These are phyloP conservation scores for Metschnikowia continentalis DNA, from an alignment of 805 yeast species.

Conservation along the genomic window DNA sequence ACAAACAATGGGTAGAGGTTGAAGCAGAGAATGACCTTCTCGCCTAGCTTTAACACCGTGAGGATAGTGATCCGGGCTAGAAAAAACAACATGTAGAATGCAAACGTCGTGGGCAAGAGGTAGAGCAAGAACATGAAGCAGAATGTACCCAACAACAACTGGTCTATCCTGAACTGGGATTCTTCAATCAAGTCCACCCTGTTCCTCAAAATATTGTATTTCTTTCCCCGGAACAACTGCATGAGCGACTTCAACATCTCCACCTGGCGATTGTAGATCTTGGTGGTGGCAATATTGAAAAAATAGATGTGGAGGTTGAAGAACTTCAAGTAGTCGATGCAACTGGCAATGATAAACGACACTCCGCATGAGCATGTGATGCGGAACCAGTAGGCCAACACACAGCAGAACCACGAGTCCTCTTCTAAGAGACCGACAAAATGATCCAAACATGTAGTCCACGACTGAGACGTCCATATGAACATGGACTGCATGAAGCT, in stretches of 20 bases:
- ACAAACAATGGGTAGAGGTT: constrained; percentile 90
- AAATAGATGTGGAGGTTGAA: constrained; percentile 68
- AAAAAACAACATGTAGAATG: constrained; percentile 77
- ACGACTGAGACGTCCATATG: constrained; percentile 76
- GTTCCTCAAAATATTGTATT: constrained; percentile 75
- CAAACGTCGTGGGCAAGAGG: constrained; percentile 80
- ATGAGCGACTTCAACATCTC: constrained; percentile 66
- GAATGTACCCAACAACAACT: constrained; percentile 81
- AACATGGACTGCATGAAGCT: constrained; percentile 81
- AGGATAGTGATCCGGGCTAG: constrained; percentile 51
- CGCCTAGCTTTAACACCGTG: constrained; percentile 47
- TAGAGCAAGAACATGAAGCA: constrained; percentile 76
- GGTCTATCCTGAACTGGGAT: constrained; percentile 68
- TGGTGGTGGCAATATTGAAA: constrained; percentile 75
- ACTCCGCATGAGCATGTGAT: constrained; percentile 47
- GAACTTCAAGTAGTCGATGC: constrained; percentile 60
- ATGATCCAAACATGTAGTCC: constrained; percentile 34
- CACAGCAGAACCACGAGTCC: constrained; percentile 4
- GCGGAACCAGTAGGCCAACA: constrained; percentile 12
- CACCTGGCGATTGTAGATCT: constrained; percentile 73
- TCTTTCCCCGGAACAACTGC: constrained; percentile 84
- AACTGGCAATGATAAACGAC: constrained; percentile 62
- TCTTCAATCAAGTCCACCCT: constrained; percentile 76
- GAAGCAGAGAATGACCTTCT: constrained; percentile 55
- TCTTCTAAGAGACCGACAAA: background rate